phyloP scores from a whole-genome alignment of 2,329 filamentous ascomycete genomes.

The Colletotrichum salicis region DNA sequence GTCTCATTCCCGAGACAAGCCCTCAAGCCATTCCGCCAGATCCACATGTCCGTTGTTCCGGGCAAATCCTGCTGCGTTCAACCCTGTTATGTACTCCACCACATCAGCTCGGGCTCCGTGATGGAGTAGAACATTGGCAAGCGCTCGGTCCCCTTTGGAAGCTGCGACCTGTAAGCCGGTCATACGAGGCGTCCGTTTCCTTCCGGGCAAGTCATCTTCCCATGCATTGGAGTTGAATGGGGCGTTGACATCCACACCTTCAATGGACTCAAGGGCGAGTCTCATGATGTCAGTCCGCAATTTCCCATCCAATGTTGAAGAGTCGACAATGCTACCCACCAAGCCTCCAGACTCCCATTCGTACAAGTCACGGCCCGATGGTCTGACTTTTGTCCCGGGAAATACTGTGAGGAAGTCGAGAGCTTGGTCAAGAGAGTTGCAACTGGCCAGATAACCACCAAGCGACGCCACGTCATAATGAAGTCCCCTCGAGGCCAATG shows the following conservation, averaged over 20 bases:
- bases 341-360: background rate
- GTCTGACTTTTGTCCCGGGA: background rate
- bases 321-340: background rate
- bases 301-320: background rate
- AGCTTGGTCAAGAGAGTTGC: background rate
- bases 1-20: no score
- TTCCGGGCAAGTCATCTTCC: background rate
- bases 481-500: background rate
- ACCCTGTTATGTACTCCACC: background rate
- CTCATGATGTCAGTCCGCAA: background rate
- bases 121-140: background rate
- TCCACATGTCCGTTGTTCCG: background rate
- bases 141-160: background rate
- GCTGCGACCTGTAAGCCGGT: background rate
- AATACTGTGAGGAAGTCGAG: background rate
- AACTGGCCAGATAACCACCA: background rate
- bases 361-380: background rate
- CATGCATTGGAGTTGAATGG: background rate
- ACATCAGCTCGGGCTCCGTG: background rate
- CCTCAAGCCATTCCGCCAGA: background rate
- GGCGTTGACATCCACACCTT: background rate
- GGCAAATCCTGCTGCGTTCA: constrained; percentile 1
- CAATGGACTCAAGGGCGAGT: background rate
- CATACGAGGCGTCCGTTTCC: background rate
- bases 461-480: background rate